Evolutionary conservation across 352 stramenopile species (phyloP).

Genomic region (Globisporangium middletonii): DNA sequence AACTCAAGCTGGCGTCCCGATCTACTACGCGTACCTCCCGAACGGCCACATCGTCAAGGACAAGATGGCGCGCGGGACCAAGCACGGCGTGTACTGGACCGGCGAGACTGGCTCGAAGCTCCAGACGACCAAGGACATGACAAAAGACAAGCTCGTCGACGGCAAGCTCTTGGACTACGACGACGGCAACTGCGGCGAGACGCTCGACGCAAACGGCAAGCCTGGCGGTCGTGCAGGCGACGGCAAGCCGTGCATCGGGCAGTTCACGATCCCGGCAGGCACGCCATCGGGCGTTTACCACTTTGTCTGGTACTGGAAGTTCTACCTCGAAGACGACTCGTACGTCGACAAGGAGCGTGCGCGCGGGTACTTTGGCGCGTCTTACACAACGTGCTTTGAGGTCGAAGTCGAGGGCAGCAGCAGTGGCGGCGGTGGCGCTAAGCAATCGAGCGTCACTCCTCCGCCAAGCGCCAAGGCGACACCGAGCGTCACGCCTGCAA

Average conservation of each 20-base stretch:
- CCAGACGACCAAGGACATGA: conserved; percentile 43
- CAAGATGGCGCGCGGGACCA: conserved; percentile 53
- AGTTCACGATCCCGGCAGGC: conserved; percentile 38
- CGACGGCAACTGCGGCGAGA: conserved; percentile 57
- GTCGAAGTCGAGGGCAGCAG: conserved; percentile 35
- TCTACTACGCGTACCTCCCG: conserved; percentile 32
- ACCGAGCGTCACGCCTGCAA: conserved; percentile 4
- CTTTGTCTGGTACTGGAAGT: conserved; percentile 73
- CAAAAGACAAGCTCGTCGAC: conserved; percentile 35
- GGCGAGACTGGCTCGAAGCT: conserved; percentile 28
- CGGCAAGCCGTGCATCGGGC: conserved; percentile 51
- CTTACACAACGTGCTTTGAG: conserved; percentile 67
- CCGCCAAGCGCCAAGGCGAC: conserved; percentile 4
- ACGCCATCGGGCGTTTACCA: conserved; percentile 47
- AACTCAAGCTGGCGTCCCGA: conserved; percentile 25
- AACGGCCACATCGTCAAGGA: conserved; percentile 55
- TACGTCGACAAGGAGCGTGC: conserved; percentile 48
- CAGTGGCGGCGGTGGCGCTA: conserved; percentile 9
- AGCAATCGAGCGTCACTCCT: neutral
- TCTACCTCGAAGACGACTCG: conserved; percentile 42
- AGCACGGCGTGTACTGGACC: conserved; percentile 66
- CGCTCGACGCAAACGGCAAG: conserved; percentile 33
- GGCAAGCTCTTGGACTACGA: conserved; percentile 44
- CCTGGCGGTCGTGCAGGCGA: conserved; percentile 46
- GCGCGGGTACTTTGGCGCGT: conserved; percentile 55